A percentile compares a stretch with the other conserved stretches of the same genome.
These are phyloP conservation scores for Cochlearia excelsa DNA, from an alignment of 345 rosid species.

Conservation along the genomic window DNA sequence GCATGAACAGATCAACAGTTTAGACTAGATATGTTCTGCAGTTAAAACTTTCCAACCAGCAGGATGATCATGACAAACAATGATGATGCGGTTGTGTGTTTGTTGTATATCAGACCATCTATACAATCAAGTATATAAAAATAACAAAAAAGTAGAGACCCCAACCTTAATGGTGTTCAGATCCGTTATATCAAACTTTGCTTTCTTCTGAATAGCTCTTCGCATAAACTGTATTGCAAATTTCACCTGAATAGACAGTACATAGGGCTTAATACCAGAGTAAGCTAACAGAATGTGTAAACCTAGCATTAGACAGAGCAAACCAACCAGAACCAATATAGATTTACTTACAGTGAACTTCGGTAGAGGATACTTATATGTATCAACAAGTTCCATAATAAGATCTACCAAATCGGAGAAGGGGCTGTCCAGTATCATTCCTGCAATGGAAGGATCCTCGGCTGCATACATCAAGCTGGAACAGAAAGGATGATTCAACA, in stretches of 20 bases:
- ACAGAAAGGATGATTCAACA: conserved; percentile 17
- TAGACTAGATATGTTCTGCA: neutral
- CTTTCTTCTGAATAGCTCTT: conserved; percentile 77
- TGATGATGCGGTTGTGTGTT: too few relatives aligned
- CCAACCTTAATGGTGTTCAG: conserved; percentile 79
- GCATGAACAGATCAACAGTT: neutral
- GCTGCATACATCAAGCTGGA: conserved; percentile 90
- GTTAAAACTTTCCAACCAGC: too few relatives aligned
- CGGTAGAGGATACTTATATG: conserved; percentile 75
- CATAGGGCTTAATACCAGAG: conserved; percentile 1
- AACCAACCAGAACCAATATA: conserved; percentile 1
- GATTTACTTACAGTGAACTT: conserved; percentile 73
- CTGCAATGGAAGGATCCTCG: conserved; percentile 95
- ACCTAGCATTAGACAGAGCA: conserved; percentile 2
- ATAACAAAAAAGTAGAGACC: conserved; percentile 14
- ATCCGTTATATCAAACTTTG: conserved; percentile 76
- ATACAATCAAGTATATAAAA: neutral
- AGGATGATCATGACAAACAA: too few relatives aligned
- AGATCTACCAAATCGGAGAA: conserved; percentile 92
- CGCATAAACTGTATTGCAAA: conserved; percentile 91
- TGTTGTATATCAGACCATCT: neutral
- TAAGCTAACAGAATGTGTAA: conserved; percentile 1
- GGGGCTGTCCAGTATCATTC: conserved; percentile 93
- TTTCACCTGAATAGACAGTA: conserved; percentile 54
- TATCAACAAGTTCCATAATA: conserved; percentile 96